Evolutionary conservation across 2,329 filamentous ascomycete species (phyloP), one percentile per base, ranked within the genome.

Genomic region (Cordyceps tenuipes): DNA sequence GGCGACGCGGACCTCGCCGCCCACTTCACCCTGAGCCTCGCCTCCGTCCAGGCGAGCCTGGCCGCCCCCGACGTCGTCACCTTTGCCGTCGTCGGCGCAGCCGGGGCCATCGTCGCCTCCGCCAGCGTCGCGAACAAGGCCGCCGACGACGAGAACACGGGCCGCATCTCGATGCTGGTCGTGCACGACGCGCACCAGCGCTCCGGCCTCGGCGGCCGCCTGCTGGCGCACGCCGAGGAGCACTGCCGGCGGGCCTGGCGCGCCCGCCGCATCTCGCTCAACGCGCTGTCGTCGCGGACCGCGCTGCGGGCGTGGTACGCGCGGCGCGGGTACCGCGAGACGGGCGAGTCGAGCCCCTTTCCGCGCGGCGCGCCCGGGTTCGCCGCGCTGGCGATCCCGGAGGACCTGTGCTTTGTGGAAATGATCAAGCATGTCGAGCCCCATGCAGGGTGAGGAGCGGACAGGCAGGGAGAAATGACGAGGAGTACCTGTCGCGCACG

Each of bases 11-110:
- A 68, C 82, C 79, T 91, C 8, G 88, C 83, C 49, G 89, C 87
- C 12, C 84, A 79, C 54, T 90, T 90, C 72, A 87, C 82, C 2
- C 87, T 88, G 2, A 79, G 81, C 54, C 87, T 90, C 66, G 82
- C 86, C 61, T 83, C 88, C 68, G 70, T 79, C 21, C 84, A 84
- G 0, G 83, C 87, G 12, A 82, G 75, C 4, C 74, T 77, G 53
- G 50, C 55, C 15, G 64, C 64, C 0, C 65, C 68, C 0, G 65
- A 72, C 19, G 64, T 66, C 9, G 68, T 59, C 0, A 66, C 72
- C n/a, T 57, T 76, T 3, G 66, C 72, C 31, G 71, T 68, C 31
- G 66, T 62, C 2, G 61, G 66, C 36, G 21, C 63, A 48, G 21
- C 49, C 0, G 64, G 63, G 48, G 29, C 50, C 1, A 60, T 70